Evolutionary conservation across 352 stramenopile genomes (phyloP).

Genomic region (Pythium dissotocum): DNA sequence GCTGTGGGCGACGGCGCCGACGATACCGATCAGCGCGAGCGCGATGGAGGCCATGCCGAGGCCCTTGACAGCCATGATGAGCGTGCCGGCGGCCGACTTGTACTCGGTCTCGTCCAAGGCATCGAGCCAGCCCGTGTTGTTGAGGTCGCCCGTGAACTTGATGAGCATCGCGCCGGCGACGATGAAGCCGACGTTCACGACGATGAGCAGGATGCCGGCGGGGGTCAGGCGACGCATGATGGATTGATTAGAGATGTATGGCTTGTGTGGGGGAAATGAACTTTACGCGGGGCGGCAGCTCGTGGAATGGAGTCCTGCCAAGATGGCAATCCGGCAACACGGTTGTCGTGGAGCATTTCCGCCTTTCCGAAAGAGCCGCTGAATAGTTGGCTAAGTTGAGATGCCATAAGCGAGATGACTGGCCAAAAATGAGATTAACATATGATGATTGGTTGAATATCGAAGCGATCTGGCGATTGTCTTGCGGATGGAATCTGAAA

Average conservation of each 20-base stretch:
- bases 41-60: conserved; percentile 58
- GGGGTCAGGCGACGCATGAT: conserved; percentile 38
- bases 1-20: conserved; percentile 68
- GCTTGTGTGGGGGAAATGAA: not conserved
- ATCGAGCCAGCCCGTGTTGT: conserved; percentile 72
- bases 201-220: conserved; percentile 60
- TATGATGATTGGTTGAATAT: not conserved
- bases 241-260: not conserved
- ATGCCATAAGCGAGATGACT: not conserved
- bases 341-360: not conserved
- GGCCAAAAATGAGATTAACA: not conserved
- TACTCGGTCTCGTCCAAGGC: conserved; percentile 75
- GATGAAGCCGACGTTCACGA: conserved; percentile 80
- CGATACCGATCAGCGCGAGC: conserved; percentile 62
- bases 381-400: not conserved
- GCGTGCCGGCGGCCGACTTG: conserved; percentile 42
- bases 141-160: conserved; percentile 54
- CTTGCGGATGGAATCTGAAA: not conserved
- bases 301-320: not conserved
- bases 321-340: not conserved
- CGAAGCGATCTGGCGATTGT: not conserved
- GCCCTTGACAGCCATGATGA: conserved; percentile 47
- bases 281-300: not conserved
- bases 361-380: conserved; percentile 2
- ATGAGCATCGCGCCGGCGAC: conserved; percentile 62